Percentiles rank a stretch among this genome's conserved stretches.
Evolutionary conservation across 805 yeast species (phyloP).

Genomic region (Candida nemodendra): DNA sequence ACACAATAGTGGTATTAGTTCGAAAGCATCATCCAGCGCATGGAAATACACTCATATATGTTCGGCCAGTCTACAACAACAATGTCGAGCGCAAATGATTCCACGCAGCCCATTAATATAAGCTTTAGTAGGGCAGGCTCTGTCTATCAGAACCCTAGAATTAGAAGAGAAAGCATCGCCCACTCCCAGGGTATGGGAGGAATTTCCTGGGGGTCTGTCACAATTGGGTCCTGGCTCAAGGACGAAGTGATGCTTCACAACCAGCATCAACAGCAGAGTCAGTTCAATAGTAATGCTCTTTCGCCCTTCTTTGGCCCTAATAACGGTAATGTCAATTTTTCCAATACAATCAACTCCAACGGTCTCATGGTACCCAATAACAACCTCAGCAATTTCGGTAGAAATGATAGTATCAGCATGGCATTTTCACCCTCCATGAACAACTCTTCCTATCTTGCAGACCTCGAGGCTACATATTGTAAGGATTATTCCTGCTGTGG

Average conservation of each 20-base stretch:
- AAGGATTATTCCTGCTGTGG: constrained; percentile 98
- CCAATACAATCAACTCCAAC: constrained; percentile 2
- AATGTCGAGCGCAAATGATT: constrained; percentile 34
- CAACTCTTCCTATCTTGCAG: constrained; percentile 80
- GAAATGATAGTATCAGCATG: constrained; percentile 30
- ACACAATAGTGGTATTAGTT: no score
- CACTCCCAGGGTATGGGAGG: constrained; percentile 99
- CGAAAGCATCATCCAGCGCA: neutral
- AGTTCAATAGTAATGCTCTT: constrained; percentile 14
- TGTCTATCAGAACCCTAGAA: constrained; percentile 44
- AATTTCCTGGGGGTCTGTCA: constrained; percentile 93
- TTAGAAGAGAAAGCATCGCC: constrained; percentile 87
- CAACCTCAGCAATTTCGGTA: constrained; percentile 23
- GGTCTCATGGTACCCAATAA: constrained; percentile 8
- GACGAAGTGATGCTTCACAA: constrained; percentile 76
- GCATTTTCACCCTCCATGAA: constrained; percentile 65
- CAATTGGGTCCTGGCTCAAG: constrained; percentile 93
- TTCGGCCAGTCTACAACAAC: constrained; percentile 31
- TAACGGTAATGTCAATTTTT: constrained; percentile 1
- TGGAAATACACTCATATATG: constrained; percentile 16
- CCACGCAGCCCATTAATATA: constrained; percentile 39
- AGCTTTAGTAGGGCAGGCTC: constrained; percentile 35
- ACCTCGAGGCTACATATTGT: constrained; percentile 93
- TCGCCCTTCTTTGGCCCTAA: constrained; percentile 24
- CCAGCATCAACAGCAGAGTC: constrained; percentile 21